Conservation (phyloP, 306 rosid species). For the Vicia faba region DNA sequence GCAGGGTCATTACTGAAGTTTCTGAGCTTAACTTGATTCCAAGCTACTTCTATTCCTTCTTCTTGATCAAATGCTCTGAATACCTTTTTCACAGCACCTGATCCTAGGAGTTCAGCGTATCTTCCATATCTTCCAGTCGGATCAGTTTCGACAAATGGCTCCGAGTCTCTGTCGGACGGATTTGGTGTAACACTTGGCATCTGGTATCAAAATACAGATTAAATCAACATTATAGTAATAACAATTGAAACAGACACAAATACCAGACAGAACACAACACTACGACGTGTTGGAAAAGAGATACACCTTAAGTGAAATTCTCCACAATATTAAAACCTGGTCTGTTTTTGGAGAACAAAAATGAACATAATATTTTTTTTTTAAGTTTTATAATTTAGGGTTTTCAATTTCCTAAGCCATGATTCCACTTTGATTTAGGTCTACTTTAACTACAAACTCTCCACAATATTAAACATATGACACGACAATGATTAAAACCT, state of each 20-base stretch:
- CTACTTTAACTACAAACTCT: not conserved
- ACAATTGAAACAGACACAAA: no score
- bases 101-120: conserved; percentile 62
- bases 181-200: conserved; percentile 52
- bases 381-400: not conserved
- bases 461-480: not conserved
- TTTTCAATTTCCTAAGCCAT: not conserved
- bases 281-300: no score
- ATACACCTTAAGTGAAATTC: no score
- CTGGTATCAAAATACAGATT: conserved; percentile 35
- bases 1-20: conserved; percentile 66
- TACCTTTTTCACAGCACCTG: conserved; percentile 78
- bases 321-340: no score
- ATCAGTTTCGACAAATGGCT: conserved; percentile 65
- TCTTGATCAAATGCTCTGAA: conserved; percentile 84
- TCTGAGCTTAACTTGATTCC: conserved; percentile 87
- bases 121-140: conserved; percentile 73
- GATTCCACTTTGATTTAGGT: not conserved
- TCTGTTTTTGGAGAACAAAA: not conserved
- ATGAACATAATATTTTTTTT: not conserved
- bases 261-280: no score
- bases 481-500: not conserved
- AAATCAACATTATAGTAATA: not conserved
- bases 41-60: conserved; percentile 86
- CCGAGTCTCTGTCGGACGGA: conserved; percentile 53